These are phyloP conservation scores for Clonostachys rhizophaga DNA, from an alignment of 2,329 filamentous ascomycete genomes.

Conservation along the genomic window DNA sequence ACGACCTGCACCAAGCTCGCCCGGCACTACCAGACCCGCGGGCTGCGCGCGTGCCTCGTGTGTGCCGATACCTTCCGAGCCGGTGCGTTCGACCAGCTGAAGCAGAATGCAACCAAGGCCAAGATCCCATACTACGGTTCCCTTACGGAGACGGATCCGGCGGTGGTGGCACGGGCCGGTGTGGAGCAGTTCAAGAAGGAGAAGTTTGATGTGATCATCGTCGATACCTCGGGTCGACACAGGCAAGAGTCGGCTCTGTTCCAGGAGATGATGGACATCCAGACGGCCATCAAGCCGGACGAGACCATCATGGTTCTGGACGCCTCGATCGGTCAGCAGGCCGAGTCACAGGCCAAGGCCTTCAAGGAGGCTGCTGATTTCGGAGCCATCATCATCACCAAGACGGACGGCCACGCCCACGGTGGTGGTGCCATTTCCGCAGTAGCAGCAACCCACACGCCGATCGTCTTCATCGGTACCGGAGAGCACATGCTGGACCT, in stretches of 20 bases:
- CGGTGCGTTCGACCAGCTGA: slow-evolving; percentile 96
- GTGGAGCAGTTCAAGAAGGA: slow-evolving; percentile 99
- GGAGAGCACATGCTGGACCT: slow-evolving; percentile 96
- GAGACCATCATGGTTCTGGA: slow-evolving; percentile 99
- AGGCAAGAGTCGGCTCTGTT: slow-evolving; percentile 93
- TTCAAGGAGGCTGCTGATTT: slow-evolving; percentile 98
- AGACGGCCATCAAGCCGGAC: slow-evolving; percentile 82
- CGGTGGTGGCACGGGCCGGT: slow-evolving; percentile 88
- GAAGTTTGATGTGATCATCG: slow-evolving; percentile 95
- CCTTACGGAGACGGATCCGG: slow-evolving; percentile 92
- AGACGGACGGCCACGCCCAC: slow-evolving; percentile 92
- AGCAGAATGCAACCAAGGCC: slow-evolving; percentile 97
- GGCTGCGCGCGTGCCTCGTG: slow-evolving; percentile 89
- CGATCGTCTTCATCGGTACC: slow-evolving; percentile 96
- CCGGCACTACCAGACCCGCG: slow-evolving; percentile 87
- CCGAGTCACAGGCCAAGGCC: slow-evolving; percentile 88
- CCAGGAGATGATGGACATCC: slow-evolving; percentile 96
- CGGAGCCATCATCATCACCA: slow-evolving; percentile 97
- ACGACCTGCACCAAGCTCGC: slow-evolving; percentile 98
- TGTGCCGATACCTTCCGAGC: slow-evolving; percentile 98
- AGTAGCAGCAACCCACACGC: slow-evolving; percentile 91
- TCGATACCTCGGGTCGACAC: slow-evolving; percentile 94
- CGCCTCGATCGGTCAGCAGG: slow-evolving; percentile 92
- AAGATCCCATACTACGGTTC: slow-evolving; percentile 99
- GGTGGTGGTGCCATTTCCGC: slow-evolving; percentile 97